Base-by-base conservation (phyloP, 306 rosid genomes). In the Rosa multiflora region DNA sequence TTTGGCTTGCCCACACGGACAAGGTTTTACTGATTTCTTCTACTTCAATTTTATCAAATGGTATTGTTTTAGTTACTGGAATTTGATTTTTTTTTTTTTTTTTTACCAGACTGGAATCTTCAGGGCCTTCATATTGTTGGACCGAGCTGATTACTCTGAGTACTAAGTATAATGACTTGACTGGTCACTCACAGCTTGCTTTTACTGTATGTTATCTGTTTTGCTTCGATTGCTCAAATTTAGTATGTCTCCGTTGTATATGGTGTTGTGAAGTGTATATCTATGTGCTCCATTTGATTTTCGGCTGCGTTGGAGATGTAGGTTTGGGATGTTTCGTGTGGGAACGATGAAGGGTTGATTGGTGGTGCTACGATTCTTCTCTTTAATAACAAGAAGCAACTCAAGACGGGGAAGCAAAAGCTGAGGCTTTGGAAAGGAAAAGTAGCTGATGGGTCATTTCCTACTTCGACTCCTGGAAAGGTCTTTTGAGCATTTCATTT, bases 241-340 rank as follows among this genome's bases (percentile, higher is more conserved):
- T 6, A 15, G 70, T 67, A 0, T 40, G 3, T 17, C 3, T 64
- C 37, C 1, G 21, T 8, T 21, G 37, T 23, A 1, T 58, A n/a
- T 10, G 6, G 12, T 64, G 58, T 76, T 29, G 46, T 40, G 4
- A 56, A 6, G 42, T 18, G 20, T 56, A 5, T 56, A 37, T 53
- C 9, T 47, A 32, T 72, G 43, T 37, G 62, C 10, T 40, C 46
- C 12, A 13, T 37, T 23, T 67, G 67, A 43, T 64, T 75, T 83
- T 29, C 70, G 0, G 79, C 3, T 29, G 18, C 66, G n/a, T 74
- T 71, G 56, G 53, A 49, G 74, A 15, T 85, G 35, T 78, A 95
- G 99, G 99, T 93, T 84, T 95, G 96, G 97, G 99, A 95, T 85
- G 97, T 95, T 74, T 95, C 99, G 17, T 88, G 87, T 63, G 96